Base-by-base conservation (phyloP, 768 basidiomycete species). In the Rickenella mellea region DNA sequence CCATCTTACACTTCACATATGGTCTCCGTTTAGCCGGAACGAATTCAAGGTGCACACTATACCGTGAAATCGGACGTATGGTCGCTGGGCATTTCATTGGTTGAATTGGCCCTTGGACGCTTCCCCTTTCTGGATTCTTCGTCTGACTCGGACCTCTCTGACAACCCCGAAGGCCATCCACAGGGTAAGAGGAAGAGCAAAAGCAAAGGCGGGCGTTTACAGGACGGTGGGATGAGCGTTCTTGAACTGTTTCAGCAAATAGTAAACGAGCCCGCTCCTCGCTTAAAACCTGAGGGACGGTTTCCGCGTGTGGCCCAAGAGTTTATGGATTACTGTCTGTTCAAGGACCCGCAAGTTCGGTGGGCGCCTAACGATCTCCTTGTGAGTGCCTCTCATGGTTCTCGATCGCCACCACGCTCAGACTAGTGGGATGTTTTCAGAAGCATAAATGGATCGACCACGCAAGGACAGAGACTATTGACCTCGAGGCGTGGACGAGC, bases 11-110 rank as follows among this genome's bases (percentile, higher is more conserved):
- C 20, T 28, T 40, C 35, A 44, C 42, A 40, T 48, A 46, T 24
- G 42, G 28, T 28, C 39, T 45, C 46, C 37, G 37, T 26, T 41
- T 62, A 99, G 96, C 96, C 96, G 14, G 96, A 99, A 56, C 91
- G 96, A 46, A 98, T 99, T 67, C 94, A 98, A 65, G 96, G 96
- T 39, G 91, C 91, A 1, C 88, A 89, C 56, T 98, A 99, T 61
- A 92, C 91, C 22, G 94, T 99, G 62, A 98, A 98, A 64, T 97
- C 93, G 3, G 96, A 99, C 54, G 94, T 98, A 4, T 99, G 96
- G 96, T 97, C 94, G 0, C 76, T 98, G 32, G 96, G 96, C 24
- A 91, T 99, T 56, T 88, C 92, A 6, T 71, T 99, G 37, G 92
- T 98, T 59, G 96, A 99, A 65, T 79, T 99, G 30, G 96, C 92